Evolutionary conservation across 306 rosid species (phyloP), one percentile per base, ranked within the genome.

Genomic region (Vicia sativa): DNA sequence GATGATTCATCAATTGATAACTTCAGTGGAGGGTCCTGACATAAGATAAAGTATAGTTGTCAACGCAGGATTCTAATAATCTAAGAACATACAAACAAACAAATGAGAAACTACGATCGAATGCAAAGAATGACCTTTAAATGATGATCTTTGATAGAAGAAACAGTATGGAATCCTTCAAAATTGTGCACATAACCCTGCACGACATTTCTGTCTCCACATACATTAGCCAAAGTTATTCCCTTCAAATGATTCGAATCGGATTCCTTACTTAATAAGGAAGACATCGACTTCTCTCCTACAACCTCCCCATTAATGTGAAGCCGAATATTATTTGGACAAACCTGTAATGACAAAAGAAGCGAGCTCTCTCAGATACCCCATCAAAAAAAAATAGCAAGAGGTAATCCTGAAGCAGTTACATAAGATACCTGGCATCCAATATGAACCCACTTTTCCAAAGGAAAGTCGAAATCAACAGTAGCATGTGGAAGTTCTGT

Each of bases 391-490:
- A n/a, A n/a, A n/a, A n/a, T n/a, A n/a, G n/a, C n/a, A n/a, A n/a
- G n/a, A n/a, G n/a, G n/a, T n/a, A n/a, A n/a, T n/a, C n/a, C n/a
- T n/a, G n/a, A n/a, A n/a, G n/a, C n/a, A n/a, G n/a, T n/a, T n/a
- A n/a, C n/a, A n/a, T n/a, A 70, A 61, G 71, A 71, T 86, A 90
- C 98, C 98, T 92, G 90, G 74, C 87, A 86, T 64, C 93, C 96
- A 71, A 90, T 72, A 78, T 92, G 96, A 80, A 90, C 85, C 98
- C 96, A 92, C 67, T 88, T 86, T 62, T 83, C 89, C 76, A 68
- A 65, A 52, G 89, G 86, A 80, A 87, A 84, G 77, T 89, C 84
- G 49, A 70, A 65, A 69, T 87, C 87, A 44, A 59, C 62, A 4
- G 80, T 75, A 62, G 81, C 84, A 59, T 77, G 83, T 11, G 86